A percentile compares a stretch with the other conserved stretches of the same genome.
These are phyloP conservation scores for Mycotypha africana DNA, from an alignment of 371 early-diverging fungal genomes.

Conservation along the genomic window DNA sequence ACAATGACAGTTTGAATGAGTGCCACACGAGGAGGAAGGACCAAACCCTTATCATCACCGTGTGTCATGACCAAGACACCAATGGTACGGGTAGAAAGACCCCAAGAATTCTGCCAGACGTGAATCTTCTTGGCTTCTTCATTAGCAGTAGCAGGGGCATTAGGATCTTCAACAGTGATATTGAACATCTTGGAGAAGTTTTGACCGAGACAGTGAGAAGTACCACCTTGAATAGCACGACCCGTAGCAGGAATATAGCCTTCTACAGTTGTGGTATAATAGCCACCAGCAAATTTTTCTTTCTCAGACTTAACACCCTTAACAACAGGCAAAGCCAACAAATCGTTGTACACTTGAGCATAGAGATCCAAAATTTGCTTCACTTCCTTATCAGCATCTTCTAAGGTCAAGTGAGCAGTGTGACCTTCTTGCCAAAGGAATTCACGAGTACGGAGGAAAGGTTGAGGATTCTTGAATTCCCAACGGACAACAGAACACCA, in stretches of 20 bases:
- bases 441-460: constrained; percentile 99
- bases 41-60: constrained; percentile 98
- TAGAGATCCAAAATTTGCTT: constrained; percentile 93
- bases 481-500: constrained; percentile 99
- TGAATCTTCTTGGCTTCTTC: constrained; percentile 52
- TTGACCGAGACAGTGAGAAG: constrained; percentile 99
- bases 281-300: constrained; percentile 99
- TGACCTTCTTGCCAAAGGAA: constrained; percentile 99
- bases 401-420: constrained; percentile 93
- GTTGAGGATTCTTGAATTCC: constrained; percentile 99
- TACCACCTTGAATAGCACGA: constrained; percentile 99
- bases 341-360: constrained; percentile 94
- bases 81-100: constrained; percentile 98
- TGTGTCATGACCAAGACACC: constrained; percentile 99
- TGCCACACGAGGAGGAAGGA: constrained; percentile 97
- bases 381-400: constrained; percentile 93
- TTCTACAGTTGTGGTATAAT: constrained; percentile 98
- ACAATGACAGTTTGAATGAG: constrained; percentile 92
- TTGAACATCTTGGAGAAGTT: constrained; percentile 99
- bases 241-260: constrained; percentile 98
- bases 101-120: constrained; percentile 99
- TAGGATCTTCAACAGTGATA: constrained; percentile 43
- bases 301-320: constrained; percentile 99
- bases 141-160: constrained; percentile 27
- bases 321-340: constrained; percentile 98